phyloP scores from a whole-genome alignment of 2,329 filamentous ascomycete genomes.

The Xylaria sp. region DNA sequence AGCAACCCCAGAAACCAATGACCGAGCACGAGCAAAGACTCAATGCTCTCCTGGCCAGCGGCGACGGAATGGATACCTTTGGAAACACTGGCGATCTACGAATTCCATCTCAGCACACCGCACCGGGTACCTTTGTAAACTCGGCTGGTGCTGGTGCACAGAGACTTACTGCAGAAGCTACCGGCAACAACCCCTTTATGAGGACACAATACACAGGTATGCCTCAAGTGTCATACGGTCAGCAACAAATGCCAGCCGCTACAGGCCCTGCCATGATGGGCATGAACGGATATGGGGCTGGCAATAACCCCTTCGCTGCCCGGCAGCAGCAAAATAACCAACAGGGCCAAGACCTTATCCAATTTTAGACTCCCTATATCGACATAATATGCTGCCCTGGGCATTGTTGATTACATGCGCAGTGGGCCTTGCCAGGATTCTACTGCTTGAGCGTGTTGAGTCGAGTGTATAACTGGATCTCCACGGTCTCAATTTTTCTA shows the following conservation, averaged over 20 bases:
- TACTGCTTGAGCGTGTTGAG: not conserved
- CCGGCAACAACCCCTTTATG: constrained; percentile 90
- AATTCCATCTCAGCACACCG: constrained; percentile 95
- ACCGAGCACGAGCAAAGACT: constrained; percentile 77
- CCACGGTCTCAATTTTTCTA: not conserved
- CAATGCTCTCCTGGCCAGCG: constrained; percentile 84
- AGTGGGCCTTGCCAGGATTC: not conserved
- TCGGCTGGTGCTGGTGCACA: constrained; percentile 85
- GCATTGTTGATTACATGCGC: not conserved
- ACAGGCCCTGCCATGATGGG: constrained; percentile 67
- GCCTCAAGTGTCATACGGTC: constrained; percentile 67
- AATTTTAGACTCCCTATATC: constrained; percentile 59
- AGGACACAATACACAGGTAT: constrained; percentile 84
- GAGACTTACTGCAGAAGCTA: constrained; percentile 75
- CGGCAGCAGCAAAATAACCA: constrained; percentile 59
- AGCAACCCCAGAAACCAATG: constrained; percentile 64
- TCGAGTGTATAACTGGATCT: constrained; percentile 10
- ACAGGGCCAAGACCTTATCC: constrained; percentile 68
- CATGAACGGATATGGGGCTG: constrained; percentile 60
- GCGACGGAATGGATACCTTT: constrained; percentile 96
- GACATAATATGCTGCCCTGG: not conserved
- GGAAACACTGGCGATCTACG: constrained; percentile 96
- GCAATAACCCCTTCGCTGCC: constrained; percentile 67
- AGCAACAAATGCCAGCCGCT: constrained; percentile 62
- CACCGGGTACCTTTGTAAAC: constrained; percentile 96